Evolutionary conservation across 768 basidiomycete genomes (phyloP), one percentile per base, ranked within the genome.

Genomic region (Tulasnella sp.): DNA sequence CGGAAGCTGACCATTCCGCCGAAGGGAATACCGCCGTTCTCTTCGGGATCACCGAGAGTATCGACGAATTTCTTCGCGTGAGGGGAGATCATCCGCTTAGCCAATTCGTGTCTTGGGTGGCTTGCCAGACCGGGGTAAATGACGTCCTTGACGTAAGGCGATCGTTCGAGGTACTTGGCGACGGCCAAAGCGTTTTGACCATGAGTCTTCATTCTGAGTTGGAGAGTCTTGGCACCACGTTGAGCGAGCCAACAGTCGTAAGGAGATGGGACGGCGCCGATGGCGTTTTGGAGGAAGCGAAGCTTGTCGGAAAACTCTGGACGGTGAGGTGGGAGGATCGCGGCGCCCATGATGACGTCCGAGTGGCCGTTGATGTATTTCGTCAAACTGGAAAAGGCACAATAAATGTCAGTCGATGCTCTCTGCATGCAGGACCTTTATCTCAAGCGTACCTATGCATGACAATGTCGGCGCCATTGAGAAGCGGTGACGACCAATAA

Each of bases 321-420:
- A 1, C 71, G 37, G 19, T 74, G 74, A 72, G 76, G 37, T 14
- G 80, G 76, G 7, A 96, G 86, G 79, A 96, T 89, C 74, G 92
- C 83, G 0, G 91, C 90, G 58, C 96, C 96, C 88, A 96, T 93
- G 80, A 97, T 86, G 81, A 97, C 93, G 82, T 99, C 96, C 0
- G 92, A 92, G 84, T 97, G 96, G 0, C 97, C 97, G 81, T 94
- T 93, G 81, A 97, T 86, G 85, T 97, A 97, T 83, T 99, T 97
- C 0, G 91, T 94, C 54, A 96, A 14, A 52, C 76, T 85, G 31
- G 86, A 88, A 85, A 19, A 25, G 40, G 42, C 15, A 8, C 5
- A 12, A 5, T 7, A 4, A 29, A 8, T 9, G 29, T 64, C 29
- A 64, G 58, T 64, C 31, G 58, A 64, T 64, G 31, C 8, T 11